A percentile compares a stretch with the other conserved stretches of the same genome.
phyloP scores from a whole-genome alignment of 2,329 filamentous ascomycete species.

The Aureobasidium lini region DNA sequence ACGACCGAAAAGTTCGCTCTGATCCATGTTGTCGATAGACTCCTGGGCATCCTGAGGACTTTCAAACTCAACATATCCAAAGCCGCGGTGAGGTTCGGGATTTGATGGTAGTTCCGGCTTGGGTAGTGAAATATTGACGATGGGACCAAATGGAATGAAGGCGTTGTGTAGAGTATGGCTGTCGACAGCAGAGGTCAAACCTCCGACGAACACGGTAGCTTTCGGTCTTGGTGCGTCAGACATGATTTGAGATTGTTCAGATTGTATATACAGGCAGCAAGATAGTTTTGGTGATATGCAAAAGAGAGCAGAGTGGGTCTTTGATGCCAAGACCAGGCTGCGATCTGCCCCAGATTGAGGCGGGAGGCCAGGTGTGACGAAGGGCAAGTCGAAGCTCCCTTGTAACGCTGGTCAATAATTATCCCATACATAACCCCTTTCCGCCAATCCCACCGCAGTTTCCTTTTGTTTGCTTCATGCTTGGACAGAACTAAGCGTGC shows the following conservation, averaged over 20 bases:
- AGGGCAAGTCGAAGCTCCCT: conserved; percentile 4
- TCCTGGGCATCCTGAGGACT: conserved; percentile 78
- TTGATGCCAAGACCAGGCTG: conserved; percentile 10
- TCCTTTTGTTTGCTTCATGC: not conserved
- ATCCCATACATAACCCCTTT: conserved; percentile 6
- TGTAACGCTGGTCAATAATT: conserved; percentile 10
- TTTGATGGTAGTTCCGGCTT: conserved; percentile 77
- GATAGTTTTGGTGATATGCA: not conserved
- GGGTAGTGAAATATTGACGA: conserved; percentile 82
- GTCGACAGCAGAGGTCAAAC: conserved; percentile 73
- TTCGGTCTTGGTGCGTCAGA: conserved; percentile 78
- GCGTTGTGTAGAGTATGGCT: conserved; percentile 72
- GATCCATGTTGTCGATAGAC: conserved; percentile 99
- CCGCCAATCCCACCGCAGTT: not conserved
- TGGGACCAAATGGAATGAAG: conserved; percentile 95
- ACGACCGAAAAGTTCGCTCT: conserved; percentile 86
- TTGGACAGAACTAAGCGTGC: not conserved
- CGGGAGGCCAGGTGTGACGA: conserved; percentile 9
- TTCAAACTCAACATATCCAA: conserved; percentile 95
- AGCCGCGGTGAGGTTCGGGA: conserved; percentile 76
- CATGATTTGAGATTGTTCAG: conserved; percentile 46
- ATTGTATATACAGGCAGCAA: conserved; percentile 8
- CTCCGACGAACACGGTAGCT: conserved; percentile 86
- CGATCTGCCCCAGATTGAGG: conserved; percentile 3
- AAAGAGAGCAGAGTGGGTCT: not conserved